A percentile compares a stretch with the other conserved stretches of the same genome.
Evolutionary conservation across 306 rosid genomes (phyloP).

Genomic region (Cicer cuneatum): DNA sequence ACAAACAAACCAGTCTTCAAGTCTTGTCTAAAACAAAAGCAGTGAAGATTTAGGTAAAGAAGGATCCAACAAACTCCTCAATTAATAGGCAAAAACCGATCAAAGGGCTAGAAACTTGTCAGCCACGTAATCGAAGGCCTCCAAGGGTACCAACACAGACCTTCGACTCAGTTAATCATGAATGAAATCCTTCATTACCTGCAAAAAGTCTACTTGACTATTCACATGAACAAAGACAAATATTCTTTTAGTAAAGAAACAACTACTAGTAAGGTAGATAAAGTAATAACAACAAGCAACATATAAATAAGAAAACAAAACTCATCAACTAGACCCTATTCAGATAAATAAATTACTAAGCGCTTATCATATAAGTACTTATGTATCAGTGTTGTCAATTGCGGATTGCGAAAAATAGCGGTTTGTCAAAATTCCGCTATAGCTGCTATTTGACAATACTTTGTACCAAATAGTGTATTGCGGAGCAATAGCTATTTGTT

Average conservation of each 20-base stretch:
- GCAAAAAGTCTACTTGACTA: constrained; percentile 22
- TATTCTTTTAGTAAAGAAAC: constrained; percentile 33
- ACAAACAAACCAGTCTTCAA: constrained; percentile 33
- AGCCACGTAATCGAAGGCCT: constrained; percentile 50
- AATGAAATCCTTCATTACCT: constrained; percentile 50
- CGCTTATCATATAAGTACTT: too few species aligned
- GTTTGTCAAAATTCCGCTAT: too few species aligned
- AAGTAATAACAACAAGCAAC: constrained; percentile 30
- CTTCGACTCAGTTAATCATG: constrained; percentile 49
- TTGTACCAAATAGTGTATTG: too few species aligned
- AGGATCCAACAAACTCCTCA: constrained; percentile 44
- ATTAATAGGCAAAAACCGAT: constrained; percentile 47
- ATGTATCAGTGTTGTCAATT: too few species aligned
- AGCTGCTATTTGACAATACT: too few species aligned
- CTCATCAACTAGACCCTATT: constrained; percentile 23
- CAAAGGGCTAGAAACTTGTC: constrained; percentile 44
- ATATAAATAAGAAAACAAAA: constrained; percentile 32
- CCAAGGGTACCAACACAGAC: constrained; percentile 47
- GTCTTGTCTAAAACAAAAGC: constrained; percentile 34
- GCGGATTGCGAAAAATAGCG: too few species aligned
- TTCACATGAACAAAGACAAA: constrained; percentile 29
- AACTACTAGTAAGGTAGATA: background rate
- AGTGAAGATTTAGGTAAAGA: constrained; percentile 46
- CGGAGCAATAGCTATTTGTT: too few species aligned
- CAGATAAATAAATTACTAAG: too few species aligned